Evolutionary conservation across 2,329 filamentous ascomycete species (phyloP).

Genomic region (Botrytis paeoniae): DNA sequence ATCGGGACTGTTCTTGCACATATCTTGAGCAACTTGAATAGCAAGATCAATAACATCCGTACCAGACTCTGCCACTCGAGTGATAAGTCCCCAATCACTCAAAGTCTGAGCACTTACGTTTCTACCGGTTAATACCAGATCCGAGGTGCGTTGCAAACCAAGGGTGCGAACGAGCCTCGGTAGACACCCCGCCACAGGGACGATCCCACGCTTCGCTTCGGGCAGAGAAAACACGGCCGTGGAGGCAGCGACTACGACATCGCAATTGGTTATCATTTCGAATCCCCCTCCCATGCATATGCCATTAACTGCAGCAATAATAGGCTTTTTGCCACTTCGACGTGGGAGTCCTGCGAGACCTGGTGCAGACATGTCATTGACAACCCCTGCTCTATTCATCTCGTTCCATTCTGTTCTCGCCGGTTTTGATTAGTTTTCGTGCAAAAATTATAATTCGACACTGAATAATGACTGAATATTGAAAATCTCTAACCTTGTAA

Average conservation of each 20-base stretch:
- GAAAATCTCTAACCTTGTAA: slow-evolving; percentile 46
- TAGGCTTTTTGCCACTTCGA: slow-evolving; percentile 64
- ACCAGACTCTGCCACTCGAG: slow-evolving; percentile 52
- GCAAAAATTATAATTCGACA: slow-evolving; percentile 32
- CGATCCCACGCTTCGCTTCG: slow-evolving; percentile 66
- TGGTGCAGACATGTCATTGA: slow-evolving; percentile 32
- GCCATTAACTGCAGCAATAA: slow-evolving; percentile 72
- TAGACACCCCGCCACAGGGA: slow-evolving; percentile 66
- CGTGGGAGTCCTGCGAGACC: slow-evolving; percentile 49
- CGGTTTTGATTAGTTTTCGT: slow-evolving; percentile 16
- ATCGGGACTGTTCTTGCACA: slow-evolving; percentile 31
- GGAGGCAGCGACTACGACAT: slow-evolving; percentile 62
- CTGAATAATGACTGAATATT: slow-evolving; percentile 44
- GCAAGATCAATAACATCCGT: slow-evolving; percentile 53
- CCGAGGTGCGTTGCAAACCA: slow-evolving; percentile 63
- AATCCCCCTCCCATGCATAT: slow-evolving; percentile 70
- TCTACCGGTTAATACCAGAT: slow-evolving; percentile 64
- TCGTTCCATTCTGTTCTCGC: slow-evolving; percentile 50
- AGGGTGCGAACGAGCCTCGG: slow-evolving; percentile 63
- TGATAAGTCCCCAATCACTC: slow-evolving; percentile 63
- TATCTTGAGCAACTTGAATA: slow-evolving; percentile 40
- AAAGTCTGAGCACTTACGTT: slow-evolving; percentile 57
- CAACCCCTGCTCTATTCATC: slow-evolving; percentile 25
- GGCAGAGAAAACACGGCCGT: slow-evolving; percentile 63
- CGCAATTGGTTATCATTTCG: slow-evolving; percentile 68